Evolutionary conservation across 2,329 filamentous ascomycete species (phyloP).

Genomic region (Fusarium sororula): DNA sequence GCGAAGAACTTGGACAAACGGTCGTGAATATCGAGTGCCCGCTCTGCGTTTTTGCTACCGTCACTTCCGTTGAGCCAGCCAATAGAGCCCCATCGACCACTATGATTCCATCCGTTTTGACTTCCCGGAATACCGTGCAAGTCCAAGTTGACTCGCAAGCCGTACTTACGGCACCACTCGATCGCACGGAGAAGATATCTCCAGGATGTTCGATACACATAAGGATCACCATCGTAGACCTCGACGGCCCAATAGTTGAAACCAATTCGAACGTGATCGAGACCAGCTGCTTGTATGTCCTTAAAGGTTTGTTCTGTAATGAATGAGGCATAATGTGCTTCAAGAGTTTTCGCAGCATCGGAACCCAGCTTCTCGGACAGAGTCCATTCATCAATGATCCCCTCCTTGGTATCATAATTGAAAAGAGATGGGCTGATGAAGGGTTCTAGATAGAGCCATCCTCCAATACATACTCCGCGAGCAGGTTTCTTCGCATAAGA

Average conservation of each 20-base stretch:
- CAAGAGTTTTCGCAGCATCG: slow-evolving; percentile 73
- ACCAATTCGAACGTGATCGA: slow-evolving; percentile 96
- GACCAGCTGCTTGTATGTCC: slow-evolving; percentile 84
- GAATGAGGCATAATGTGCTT: slow-evolving; percentile 91
- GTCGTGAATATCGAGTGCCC: slow-evolving; percentile 87
- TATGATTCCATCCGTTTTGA: slow-evolving; percentile 99
- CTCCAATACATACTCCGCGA: slow-evolving; percentile 90
- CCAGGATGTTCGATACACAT: slow-evolving; percentile 88
- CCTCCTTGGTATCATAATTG: slow-evolving; percentile 67
- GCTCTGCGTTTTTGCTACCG: slow-evolving; percentile 78
- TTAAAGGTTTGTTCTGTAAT: slow-evolving; percentile 85
- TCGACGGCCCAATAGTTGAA: slow-evolving; percentile 95
- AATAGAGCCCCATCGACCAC: slow-evolving; percentile 81
- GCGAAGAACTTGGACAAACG: slow-evolving; percentile 91
- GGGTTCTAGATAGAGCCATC: slow-evolving; percentile 93
- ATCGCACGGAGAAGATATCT: slow-evolving; percentile 91
- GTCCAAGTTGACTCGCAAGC: slow-evolving; percentile 91
- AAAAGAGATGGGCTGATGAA: slow-evolving; percentile 97
- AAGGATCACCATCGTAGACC: slow-evolving; percentile 86
- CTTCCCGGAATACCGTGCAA: slow-evolving; percentile 90
- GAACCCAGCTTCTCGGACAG: slow-evolving; percentile 76
- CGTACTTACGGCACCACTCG: slow-evolving; percentile 93
- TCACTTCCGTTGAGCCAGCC: slow-evolving; percentile 92
- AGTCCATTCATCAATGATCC: slow-evolving; percentile 89
- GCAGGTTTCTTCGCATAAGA: slow-evolving; percentile 82